Percentiles rank a stretch among this genome's conserved stretches.
phyloP scores from a whole-genome alignment of 2,329 filamentous ascomycete genomes.

The Colletotrichum graminicola region DNA sequence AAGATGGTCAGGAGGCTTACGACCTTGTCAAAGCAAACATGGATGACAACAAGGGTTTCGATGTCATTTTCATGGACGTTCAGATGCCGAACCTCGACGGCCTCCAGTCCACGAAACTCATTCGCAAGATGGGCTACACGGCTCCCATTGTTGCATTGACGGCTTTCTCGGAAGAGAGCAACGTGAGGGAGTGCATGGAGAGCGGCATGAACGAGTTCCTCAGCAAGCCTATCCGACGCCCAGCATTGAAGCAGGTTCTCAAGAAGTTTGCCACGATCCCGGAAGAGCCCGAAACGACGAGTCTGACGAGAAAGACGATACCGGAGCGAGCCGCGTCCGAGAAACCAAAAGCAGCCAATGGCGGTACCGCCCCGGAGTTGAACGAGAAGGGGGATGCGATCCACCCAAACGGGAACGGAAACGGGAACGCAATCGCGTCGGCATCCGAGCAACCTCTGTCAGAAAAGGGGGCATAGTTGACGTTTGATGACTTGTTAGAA shows the following conservation, averaged over 20 bases:
- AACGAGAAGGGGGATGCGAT: conserved; percentile 29
- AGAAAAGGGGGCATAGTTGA: conserved; percentile 27
- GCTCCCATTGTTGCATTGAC: conserved; percentile 92
- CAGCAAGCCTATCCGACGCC: conserved; percentile 80
- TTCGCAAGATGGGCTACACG: conserved; percentile 86
- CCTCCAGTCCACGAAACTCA: conserved; percentile 85
- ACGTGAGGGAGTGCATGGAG: conserved; percentile 87
- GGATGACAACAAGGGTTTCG: conserved; percentile 78
- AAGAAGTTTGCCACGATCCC: conserved; percentile 86
- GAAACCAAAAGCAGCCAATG: conserved; percentile 41
- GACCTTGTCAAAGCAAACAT: conserved; percentile 87
- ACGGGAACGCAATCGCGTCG: conserved; percentile 16
- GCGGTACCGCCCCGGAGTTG: conserved; percentile 4
- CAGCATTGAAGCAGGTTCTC: conserved; percentile 86
- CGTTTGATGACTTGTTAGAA: conserved; percentile 21
- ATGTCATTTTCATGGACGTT: conserved; percentile 96
- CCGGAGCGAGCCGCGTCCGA: conserved; percentile 44
- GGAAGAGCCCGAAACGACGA: conserved; percentile 71
- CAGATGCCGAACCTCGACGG: conserved; percentile 96
- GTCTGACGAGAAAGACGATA: conserved; percentile 51
- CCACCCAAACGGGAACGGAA: conserved; percentile 19
- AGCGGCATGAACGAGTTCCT: conserved; percentile 95
- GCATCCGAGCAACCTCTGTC: conserved; percentile 24
- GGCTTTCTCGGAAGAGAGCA: conserved; percentile 91
- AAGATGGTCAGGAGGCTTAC: conserved; percentile 88